Conservation (phyloP, 768 basidiomycete genomes). For the Nidula microcarpa region DNA sequence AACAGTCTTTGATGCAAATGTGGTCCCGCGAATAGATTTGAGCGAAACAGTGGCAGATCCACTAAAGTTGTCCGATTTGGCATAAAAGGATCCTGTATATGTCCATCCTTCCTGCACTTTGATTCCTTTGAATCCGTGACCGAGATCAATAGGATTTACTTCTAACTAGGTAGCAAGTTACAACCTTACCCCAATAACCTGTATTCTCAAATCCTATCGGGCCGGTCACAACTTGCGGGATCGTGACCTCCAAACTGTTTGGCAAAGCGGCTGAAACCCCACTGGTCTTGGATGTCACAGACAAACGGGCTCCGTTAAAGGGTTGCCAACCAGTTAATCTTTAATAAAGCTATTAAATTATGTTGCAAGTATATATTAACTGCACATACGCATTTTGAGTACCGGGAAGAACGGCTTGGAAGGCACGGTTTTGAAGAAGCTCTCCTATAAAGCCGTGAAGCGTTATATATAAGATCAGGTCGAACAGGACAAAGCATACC, state of each 20-base stretch:
- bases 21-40: conserved; percentile 34
- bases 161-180: too few relatives aligned
- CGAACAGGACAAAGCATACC: conserved; percentile 11
- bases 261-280: conserved; percentile 50
- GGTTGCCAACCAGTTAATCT: conserved; percentile 41
- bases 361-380: background rate
- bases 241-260: conserved; percentile 47
- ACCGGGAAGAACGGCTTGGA: conserved; percentile 51
- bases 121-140: conserved; percentile 33
- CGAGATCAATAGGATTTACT: too few relatives aligned
- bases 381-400: conserved; percentile 30
- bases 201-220: conserved; percentile 47
- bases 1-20: conserved; percentile 25
- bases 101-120: conserved; percentile 51
- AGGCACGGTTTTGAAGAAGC: conserved; percentile 55
- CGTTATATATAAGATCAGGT: background rate
- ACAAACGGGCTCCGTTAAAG: conserved; percentile 29
- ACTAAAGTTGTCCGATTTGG: conserved; percentile 30
- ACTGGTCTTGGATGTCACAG: conserved; percentile 35
- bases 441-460: conserved; percentile 13
- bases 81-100: conserved; percentile 53
- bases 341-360: background rate
- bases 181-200: conserved; percentile 37
- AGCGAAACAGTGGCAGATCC: conserved; percentile 33
- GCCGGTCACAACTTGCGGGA: conserved; percentile 32